Evolutionary conservation across 371 early-diverging fungal genomes (phyloP), one percentile per base, ranked within the genome.

Genomic region (Syncephalastrum sp.): DNA sequence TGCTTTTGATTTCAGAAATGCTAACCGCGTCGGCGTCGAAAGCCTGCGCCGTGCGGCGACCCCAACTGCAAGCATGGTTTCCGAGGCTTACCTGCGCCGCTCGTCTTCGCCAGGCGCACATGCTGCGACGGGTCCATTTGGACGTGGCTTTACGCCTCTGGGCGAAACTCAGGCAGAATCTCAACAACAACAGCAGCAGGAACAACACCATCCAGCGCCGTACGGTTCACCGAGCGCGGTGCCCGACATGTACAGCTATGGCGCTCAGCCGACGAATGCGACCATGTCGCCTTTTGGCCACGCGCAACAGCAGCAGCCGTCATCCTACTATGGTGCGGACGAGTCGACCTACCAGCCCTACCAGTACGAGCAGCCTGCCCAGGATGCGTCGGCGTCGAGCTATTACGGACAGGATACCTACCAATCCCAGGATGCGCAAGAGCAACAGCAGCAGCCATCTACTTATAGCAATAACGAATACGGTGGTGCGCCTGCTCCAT

Each of bases 271-370:
- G n/a, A n/a, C 56, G 45, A 62, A 61, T 27, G 61, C 58, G n/a
- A 68, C 65, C n/a, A 57, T 63, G 43, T 68, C 72, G n/a, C 72
- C 68, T 15, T 71, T 71, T 53, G 65, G 66, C 21, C 49, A 58
- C 33, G 17, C 13, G 19, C 27, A 23, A 27, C 25, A 4, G 8
- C 27, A 13, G 3, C 38, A 33, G 38, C 38, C 6, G 12, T 33
- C 38, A 1, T 33, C 38, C 5, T 33, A 33, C 38, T 33, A 33
- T 33, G 45, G 27, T 6, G 57, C 24, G 29, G 17, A 19, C 46
- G 17, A 23, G 43, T 15, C 53, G 24, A 43, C 24, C 43, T 19
- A 43, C 54, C 38, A 33, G 8, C 54, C 54, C 14, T 12, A 19
- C 13, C 19, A 42, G 17, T 53, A 51, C 38, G 38, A n/a, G 13